Conservation (phyloP, 805 yeast genomes). For the Ogataea naganishii region DNA sequence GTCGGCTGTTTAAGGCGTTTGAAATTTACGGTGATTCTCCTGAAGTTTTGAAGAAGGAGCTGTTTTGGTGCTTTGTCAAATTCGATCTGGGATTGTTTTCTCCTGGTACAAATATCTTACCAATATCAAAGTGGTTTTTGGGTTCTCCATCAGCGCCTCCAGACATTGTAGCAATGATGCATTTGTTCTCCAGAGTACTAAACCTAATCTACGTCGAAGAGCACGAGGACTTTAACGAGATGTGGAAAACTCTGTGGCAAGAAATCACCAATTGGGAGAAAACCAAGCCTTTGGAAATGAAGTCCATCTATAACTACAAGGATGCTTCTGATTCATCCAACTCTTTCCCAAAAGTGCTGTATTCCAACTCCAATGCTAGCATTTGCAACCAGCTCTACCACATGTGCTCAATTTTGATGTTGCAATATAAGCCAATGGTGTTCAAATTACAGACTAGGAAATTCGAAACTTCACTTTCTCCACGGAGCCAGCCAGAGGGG, state of each 20-base stretch:
- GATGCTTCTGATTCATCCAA: slow-evolving; percentile 4
- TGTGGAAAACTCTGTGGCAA: slow-evolving; percentile 32
- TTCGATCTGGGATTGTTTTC: slow-evolving; percentile 26
- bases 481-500: too few species aligned
- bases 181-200: slow-evolving; percentile 27
- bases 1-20: slow-evolving; percentile 27
- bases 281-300: slow-evolving; percentile 26
- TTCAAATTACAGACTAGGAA: slow-evolving; percentile 15
- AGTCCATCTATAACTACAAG: slow-evolving; percentile 21
- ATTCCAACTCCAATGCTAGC: slow-evolving; percentile 27
- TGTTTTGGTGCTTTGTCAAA: slow-evolving; percentile 36
- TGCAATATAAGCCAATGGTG: slow-evolving; percentile 30
- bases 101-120: slow-evolving; percentile 20
- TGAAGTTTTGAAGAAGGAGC: slow-evolving; percentile 25
- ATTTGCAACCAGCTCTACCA: slow-evolving; percentile 30
- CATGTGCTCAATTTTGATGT: slow-evolving; percentile 27
- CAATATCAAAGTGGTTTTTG: slow-evolving; percentile 22
- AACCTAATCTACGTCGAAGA: slow-evolving; percentile 22
- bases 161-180: slow-evolving; percentile 12
- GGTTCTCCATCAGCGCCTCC: slow-evolving; percentile 11
- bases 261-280: slow-evolving; percentile 29
- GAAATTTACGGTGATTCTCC: slow-evolving; percentile 28
- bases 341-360: slow-evolving; percentile 30
- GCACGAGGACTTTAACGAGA: slow-evolving; percentile 21
- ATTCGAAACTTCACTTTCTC: too few species aligned